Evolutionary conservation across 2,329 filamentous ascomycete species (phyloP).

Genomic region (Microascus cirrosus): DNA sequence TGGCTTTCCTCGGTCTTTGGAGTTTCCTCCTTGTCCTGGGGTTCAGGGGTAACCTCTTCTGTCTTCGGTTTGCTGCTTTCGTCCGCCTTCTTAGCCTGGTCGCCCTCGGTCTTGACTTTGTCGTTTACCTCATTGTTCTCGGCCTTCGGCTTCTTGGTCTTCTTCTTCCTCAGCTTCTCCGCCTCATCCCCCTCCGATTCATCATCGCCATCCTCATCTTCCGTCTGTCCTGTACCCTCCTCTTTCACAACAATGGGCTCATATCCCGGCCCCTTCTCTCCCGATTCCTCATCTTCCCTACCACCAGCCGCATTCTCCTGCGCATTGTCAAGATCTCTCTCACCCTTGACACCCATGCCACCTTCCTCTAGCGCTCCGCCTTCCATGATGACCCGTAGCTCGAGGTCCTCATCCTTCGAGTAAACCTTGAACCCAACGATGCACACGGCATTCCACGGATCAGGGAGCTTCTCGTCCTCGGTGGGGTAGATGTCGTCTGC

Average conservation of each 20-base stretch:
- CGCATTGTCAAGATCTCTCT: slow-evolving; percentile 43
- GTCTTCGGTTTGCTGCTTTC: background rate
- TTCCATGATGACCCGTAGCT: slow-evolving; percentile 45
- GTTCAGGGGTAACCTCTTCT: no score
- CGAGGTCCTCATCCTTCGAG: slow-evolving; percentile 42
- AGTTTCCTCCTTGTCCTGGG: background rate
- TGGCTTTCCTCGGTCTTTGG: background rate
- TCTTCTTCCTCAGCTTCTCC: background rate
- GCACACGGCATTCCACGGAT: slow-evolving; percentile 53
- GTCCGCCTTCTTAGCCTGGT: background rate
- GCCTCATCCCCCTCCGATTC: slow-evolving; percentile 4
- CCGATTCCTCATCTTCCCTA: background rate
- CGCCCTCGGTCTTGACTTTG: background rate
- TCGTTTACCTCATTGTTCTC: slow-evolving; percentile 6
- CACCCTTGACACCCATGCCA: slow-evolving; percentile 46
- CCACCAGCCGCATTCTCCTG: slow-evolving; percentile 41
- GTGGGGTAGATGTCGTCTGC: slow-evolving; percentile 32
- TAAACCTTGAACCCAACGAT: slow-evolving; percentile 52
- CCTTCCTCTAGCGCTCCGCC: slow-evolving; percentile 40
- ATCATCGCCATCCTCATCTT: slow-evolving; percentile 3
- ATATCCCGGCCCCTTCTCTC: background rate
- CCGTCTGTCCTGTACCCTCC: slow-evolving; percentile 33
- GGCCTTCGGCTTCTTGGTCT: slow-evolving; percentile 42
- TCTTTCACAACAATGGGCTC: slow-evolving; percentile 2
- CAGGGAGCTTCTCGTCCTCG: slow-evolving; percentile 43